Conservation (phyloP, 129 eudicot species). For the Oenanthe sinensis region DNA sequence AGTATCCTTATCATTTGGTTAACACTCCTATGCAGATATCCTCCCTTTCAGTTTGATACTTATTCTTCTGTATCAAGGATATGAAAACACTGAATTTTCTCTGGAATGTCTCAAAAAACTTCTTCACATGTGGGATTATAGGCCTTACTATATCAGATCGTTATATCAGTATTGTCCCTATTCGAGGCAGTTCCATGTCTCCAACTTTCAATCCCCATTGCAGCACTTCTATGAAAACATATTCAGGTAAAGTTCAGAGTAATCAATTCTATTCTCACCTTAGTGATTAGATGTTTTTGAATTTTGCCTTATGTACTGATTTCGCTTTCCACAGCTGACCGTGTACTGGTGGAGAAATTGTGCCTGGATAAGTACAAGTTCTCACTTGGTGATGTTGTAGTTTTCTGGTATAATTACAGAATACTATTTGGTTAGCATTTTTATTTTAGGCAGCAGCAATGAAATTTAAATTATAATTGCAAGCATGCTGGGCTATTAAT, state of each 20-base stretch:
- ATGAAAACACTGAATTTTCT: conserved; percentile 41
- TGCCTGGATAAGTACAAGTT: conserved; percentile 75
- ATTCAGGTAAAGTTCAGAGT: conserved; percentile 21
- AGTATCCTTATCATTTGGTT: neutral
- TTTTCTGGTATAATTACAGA: conserved; percentile 54
- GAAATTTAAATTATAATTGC: neutral
- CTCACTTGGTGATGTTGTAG: conserved; percentile 77
- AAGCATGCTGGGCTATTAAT: neutral
- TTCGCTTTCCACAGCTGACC: conserved; percentile 54
- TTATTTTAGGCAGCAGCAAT: neutral
- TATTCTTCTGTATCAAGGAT: conserved; percentile 13
- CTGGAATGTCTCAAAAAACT: conserved; percentile 50
- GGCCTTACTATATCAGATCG: conserved; percentile 78
- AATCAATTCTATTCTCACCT: neutral
- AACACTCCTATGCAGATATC: conserved; percentile 18
- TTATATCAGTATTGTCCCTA: conserved; percentile 51
- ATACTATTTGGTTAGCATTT: conserved; percentile 5
- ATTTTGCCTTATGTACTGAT: neutral
- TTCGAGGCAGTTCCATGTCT: conserved; percentile 78
- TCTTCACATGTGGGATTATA: conserved; percentile 61
- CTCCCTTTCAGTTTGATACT: conserved; percentile 15
- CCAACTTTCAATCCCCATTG: conserved; percentile 72
- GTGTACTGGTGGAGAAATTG: conserved; percentile 74
- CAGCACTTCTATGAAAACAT: conserved; percentile 20
- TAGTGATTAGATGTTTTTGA: neutral